These are phyloP conservation scores for Vigna angularis DNA, from an alignment of 306 rosid genomes.

Conservation along the genomic window DNA sequence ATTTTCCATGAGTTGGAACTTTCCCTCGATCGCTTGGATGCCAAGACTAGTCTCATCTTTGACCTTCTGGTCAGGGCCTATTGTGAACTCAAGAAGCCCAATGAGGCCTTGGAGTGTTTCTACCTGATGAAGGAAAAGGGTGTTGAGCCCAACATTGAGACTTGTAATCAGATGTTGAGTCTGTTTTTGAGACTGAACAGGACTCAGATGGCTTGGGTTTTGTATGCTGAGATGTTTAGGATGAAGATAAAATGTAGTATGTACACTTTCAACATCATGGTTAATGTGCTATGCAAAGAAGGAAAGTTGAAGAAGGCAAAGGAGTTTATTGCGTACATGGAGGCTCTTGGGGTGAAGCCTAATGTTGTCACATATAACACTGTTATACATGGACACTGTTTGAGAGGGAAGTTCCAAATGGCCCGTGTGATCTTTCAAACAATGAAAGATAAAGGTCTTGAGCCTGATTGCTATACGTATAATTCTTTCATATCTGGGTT, in stretches of 20 bases:
- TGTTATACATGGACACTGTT: constrained; percentile 68
- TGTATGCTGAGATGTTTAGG: constrained; percentile 91
- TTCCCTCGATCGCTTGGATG: constrained; percentile 48
- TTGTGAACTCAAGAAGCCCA: constrained; percentile 63
- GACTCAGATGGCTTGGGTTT: constrained; percentile 69
- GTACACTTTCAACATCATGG: constrained; percentile 80
- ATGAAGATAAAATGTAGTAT: constrained; percentile 66
- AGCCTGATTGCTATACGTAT: constrained; percentile 73
- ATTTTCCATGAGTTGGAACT: constrained; percentile 53
- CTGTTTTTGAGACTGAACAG: constrained; percentile 60
- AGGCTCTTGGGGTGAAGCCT: constrained; percentile 63
- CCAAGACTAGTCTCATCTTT: constrained; percentile 47
- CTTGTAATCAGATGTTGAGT: constrained; percentile 72
- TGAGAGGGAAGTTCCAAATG: constrained; percentile 58
- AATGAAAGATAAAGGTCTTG: constrained; percentile 66
- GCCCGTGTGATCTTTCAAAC: constrained; percentile 55
- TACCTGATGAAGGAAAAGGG: constrained; percentile 60
- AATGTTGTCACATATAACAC: constrained; percentile 79
- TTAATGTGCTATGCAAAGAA: constrained; percentile 83
- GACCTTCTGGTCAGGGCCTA: constrained; percentile 62
- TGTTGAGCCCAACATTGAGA: constrained; percentile 57
- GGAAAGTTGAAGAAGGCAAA: constrained; percentile 84
- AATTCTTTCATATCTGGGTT: constrained; percentile 67
- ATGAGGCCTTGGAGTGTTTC: constrained; percentile 71
- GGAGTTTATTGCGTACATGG: constrained; percentile 76